Conservation (phyloP, 306 rosid species). For the Sindora glabra region DNA sequence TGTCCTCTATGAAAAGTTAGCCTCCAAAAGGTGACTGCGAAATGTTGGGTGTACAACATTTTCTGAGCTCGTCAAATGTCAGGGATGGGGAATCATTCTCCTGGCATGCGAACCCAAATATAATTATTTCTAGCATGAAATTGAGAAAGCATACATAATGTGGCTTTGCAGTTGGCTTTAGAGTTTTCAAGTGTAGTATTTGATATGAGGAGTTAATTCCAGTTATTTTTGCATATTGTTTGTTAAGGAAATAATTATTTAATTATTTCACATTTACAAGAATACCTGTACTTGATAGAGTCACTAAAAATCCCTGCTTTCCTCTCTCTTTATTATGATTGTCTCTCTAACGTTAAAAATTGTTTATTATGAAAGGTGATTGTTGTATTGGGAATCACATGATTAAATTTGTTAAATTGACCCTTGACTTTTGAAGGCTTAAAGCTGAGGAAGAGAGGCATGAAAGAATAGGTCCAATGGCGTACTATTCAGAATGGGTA, state of each 20-base stretch:
- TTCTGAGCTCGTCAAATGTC: too few relatives aligned
- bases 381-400: background rate
- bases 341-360: constrained; percentile 15
- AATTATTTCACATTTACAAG: background rate
- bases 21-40: background rate
- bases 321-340: background rate
- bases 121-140: too few relatives aligned
- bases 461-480: constrained; percentile 55
- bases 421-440: constrained; percentile 47
- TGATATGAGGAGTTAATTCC: too few relatives aligned
- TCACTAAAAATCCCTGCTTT: background rate
- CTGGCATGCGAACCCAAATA: background rate
- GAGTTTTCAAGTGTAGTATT: background rate
- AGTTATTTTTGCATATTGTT: too few relatives aligned
- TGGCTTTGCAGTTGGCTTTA: background rate
- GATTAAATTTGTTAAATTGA: background rate
- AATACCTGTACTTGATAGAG: background rate
- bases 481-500: constrained; percentile 95
- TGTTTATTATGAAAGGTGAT: background rate
- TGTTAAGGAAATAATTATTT: too few relatives aligned
- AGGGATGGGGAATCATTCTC: background rate
- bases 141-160: background rate
- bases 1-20: background rate
- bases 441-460: constrained; percentile 73
- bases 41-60: background rate